phyloP scores from a whole-genome alignment of 1,284 basidiomycete species.

The Cerioporus squamosus region DNA sequence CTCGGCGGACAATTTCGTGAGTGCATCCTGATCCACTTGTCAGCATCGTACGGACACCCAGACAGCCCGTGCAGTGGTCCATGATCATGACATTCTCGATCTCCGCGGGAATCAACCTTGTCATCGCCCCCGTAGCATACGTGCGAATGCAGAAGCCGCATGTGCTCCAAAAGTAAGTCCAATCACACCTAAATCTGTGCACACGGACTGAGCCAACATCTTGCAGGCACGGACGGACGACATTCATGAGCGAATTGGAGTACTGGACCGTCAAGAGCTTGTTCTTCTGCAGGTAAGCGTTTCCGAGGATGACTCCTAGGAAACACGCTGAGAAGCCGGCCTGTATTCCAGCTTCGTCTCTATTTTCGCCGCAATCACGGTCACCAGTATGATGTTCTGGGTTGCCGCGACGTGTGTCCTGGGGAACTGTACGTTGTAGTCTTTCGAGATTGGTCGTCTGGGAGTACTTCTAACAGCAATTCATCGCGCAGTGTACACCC shows the following conservation, averaged over 20 bases:
- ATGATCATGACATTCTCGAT: constrained; percentile 7
- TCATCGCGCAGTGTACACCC: constrained; percentile 11
- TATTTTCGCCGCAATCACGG: constrained; percentile 8
- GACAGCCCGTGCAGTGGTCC: constrained; percentile 9
- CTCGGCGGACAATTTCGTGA: neutral
- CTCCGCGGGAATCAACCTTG: constrained; percentile 7
- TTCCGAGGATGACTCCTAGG: no score
- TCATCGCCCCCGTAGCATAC: constrained; percentile 7
- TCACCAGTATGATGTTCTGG: constrained; percentile 12
- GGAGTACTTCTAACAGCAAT: neutral
- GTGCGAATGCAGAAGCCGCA: constrained; percentile 18
- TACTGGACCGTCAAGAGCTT: constrained; percentile 22
- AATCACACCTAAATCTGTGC: neutral
- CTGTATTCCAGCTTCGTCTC: constrained; percentile 8
- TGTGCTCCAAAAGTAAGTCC: constrained; percentile 3
- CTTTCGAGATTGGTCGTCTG: no score
- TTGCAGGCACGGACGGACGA: constrained; percentile 7
- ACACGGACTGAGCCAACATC: no score
- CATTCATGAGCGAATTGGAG: constrained; percentile 5
- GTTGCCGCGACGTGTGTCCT: constrained; percentile 15
- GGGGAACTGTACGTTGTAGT: constrained; percentile 15
- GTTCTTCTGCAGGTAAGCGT: constrained; percentile 12
- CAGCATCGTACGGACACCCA: neutral
- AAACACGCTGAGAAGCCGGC: no score
- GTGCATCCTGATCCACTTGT: neutral